Base-by-base conservation (phyloP, 768 basidiomycete genomes). In the Rhodotorula diobovata region DNA sequence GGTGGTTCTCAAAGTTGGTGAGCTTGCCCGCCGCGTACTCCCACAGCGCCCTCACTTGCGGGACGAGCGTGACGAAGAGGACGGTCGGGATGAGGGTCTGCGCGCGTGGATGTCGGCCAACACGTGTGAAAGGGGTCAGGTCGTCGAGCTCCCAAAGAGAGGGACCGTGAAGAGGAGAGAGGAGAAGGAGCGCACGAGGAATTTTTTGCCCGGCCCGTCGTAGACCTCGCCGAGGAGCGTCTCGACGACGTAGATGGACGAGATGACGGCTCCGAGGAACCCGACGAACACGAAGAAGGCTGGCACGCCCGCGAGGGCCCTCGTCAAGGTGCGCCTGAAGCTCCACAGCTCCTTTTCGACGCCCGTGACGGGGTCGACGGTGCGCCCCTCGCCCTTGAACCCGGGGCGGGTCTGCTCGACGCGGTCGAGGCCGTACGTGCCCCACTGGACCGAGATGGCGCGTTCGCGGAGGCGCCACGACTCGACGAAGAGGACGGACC, bases 1-100 rank as follows among this genome's bases (percentile, higher is more conserved):
- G 84, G 79, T 97, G 93, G 78, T 96, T 94, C 82, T 99, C 95
- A 90, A 91, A 94, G 55, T 85, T 81, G 0, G 93, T 93, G 63
- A 97, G 84, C 28, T 83, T 81, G 61, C 82, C 82, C 2, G 91
- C 90, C 59, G 87, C 83, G 10, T 81, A 75, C 75, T 60, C 46
- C 74, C 92, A 95, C 15, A 89, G 79, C 2, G 84, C 85, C 4
- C 94, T 84, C 28, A 97, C 83, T 51, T 86, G 86, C 0, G 95
- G 96, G 0, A 98, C 88, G 20, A 94, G 81, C 0, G 86, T 83
- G 12, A 87, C 84, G 80, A 97, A 94, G 54, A 95, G 82, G 53
- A 93, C 82, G 0, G 93, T 97, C 2, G 94, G 94, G 43, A 85
- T 81, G 73, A 95, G 87, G 4, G 87, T 84, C 90, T 93, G 34